These are phyloP conservation scores for Acer negundo DNA, from an alignment of 345 rosid species.

Conservation along the genomic window DNA sequence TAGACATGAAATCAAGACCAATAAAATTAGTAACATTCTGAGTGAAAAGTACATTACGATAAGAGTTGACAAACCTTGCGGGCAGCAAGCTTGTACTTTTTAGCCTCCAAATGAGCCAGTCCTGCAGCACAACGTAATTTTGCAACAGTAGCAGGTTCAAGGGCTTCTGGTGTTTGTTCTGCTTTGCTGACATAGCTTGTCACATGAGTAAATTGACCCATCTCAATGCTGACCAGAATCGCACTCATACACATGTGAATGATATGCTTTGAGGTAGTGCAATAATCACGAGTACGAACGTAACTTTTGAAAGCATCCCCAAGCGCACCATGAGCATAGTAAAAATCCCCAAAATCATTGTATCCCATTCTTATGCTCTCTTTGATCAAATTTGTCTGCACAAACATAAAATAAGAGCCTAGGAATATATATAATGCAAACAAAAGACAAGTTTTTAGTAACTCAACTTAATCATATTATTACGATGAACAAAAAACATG, in stretches of 20 bases:
- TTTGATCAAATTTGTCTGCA: conserved; percentile 95
- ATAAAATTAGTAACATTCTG: background rate
- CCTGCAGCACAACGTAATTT: conserved; percentile 94
- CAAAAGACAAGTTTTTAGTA: background rate
- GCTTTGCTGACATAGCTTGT: conserved; percentile 93
- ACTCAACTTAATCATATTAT: background rate
- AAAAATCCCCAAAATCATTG: conserved; percentile 96
- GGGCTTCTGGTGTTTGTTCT: conserved; percentile 81
- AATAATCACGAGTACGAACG: conserved; percentile 90
- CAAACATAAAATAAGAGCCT: background rate
- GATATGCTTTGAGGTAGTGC: conserved; percentile 93
- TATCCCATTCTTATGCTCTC: conserved; percentile 99
- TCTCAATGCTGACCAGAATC: conserved; percentile 94
- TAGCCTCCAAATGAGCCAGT: conserved; percentile 83
- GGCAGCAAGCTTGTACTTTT: conserved; percentile 97
- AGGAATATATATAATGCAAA: background rate
- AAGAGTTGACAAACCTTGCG: conserved; percentile 66
- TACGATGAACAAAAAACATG: no score
- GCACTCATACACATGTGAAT: conserved; percentile 94
- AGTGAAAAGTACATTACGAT: background rate
- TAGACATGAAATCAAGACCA: background rate
- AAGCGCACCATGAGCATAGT: conserved; percentile 82
- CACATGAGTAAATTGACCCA: conserved; percentile 95
- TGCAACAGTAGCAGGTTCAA: conserved; percentile 59
- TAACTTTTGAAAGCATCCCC: conserved; percentile 93